Conservation (phyloP, 352 stramenopile genomes). For the Pythium monospermum region DNA sequence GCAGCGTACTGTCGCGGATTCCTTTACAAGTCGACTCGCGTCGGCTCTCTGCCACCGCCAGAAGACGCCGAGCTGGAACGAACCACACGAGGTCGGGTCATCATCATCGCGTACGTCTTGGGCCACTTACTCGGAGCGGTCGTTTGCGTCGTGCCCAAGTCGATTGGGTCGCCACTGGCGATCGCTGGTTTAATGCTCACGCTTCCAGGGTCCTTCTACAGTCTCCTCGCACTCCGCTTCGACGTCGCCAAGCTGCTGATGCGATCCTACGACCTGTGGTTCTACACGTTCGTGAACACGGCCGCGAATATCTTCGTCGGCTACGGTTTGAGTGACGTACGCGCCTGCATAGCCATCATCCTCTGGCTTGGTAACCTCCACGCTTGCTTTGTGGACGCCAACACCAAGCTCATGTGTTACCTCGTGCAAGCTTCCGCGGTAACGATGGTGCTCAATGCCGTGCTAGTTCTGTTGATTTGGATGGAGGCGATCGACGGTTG, state of each 20-base stretch:
- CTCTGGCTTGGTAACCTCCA: slow-evolving; percentile 15
- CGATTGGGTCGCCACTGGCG: not conserved
- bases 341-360: slow-evolving; percentile 1
- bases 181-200: not conserved
- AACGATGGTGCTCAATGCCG: slow-evolving; percentile 4
- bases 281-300: slow-evolving; percentile 20
- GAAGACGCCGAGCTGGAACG: no score
- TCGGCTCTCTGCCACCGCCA: no score
- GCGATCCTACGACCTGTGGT: slow-evolving; percentile 21
- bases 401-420: slow-evolving; percentile 12
- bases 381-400: slow-evolving; percentile 21
- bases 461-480: slow-evolving; percentile 20
- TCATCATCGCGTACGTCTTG: not conserved
- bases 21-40: no score
- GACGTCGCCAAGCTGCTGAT: slow-evolving; percentile 11
- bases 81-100: no score
- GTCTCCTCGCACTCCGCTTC: slow-evolving; percentile 8
- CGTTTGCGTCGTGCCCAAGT: not conserved
- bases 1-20: no score
- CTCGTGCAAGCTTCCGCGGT: not conserved
- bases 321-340: slow-evolving; percentile 2
- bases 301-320: slow-evolving; percentile 4
- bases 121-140: not conserved
- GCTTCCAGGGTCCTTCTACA: not conserved
- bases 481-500: slow-evolving; percentile 5